Evolutionary conservation across 106 monocot genomes (phyloP).

Genomic region (Dendrobium catenatum): DNA sequence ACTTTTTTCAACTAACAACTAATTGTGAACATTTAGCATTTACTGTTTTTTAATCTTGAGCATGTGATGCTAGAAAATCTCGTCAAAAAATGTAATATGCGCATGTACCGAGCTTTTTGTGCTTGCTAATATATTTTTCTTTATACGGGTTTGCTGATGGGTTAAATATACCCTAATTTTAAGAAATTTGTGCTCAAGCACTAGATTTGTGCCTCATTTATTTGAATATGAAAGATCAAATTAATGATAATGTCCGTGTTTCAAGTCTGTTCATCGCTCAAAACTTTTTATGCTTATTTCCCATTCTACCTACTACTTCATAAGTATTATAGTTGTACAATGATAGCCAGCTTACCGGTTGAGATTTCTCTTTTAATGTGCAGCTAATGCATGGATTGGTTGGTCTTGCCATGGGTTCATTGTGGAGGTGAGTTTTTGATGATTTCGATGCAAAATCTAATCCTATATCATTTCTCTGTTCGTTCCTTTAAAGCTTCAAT

Average conservation of each 20-base stretch:
- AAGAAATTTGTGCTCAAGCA: not conserved
- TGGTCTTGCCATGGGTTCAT: slow-evolving; percentile 78
- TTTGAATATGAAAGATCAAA: not conserved
- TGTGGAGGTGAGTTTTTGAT: slow-evolving; percentile 61
- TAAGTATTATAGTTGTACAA: not conserved
- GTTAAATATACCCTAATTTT: not conserved
- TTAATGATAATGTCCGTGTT: too few species aligned
- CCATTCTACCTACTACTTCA: not conserved
- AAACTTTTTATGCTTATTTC: not conserved
- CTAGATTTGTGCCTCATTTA: not conserved
- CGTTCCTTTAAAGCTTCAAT: not conserved
- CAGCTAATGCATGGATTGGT: slow-evolving; percentile 98
- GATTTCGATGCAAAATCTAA: not conserved
- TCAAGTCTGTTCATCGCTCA: not conserved
- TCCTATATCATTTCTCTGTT: not conserved
- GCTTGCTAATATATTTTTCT: too few species aligned
- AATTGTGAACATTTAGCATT: not conserved
- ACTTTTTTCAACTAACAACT: not conserved
- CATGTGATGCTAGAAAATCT: not conserved
- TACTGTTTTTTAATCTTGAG: not conserved
- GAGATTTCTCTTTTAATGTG: slow-evolving; percentile 13
- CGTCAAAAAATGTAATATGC: too few species aligned
- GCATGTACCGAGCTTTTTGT: not conserved
- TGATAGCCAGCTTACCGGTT: not conserved
- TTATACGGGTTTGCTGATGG: not conserved